Evolutionary conservation across 495 filamentous ascomycete species (phyloP).

Genomic region (Lichina pygmaea): DNA sequence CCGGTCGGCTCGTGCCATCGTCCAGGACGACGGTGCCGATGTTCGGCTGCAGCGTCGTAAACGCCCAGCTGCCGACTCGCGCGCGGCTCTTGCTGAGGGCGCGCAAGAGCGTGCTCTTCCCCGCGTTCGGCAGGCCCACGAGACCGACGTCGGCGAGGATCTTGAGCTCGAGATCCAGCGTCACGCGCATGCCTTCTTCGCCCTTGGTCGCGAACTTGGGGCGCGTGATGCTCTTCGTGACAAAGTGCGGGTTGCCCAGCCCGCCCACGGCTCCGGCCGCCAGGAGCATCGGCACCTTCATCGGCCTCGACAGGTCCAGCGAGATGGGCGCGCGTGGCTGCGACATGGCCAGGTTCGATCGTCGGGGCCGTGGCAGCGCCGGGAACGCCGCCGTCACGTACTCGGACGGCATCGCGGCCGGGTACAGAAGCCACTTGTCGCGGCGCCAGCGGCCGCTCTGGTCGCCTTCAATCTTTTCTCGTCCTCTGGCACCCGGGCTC

Average conservation of each 20-base stretch:
- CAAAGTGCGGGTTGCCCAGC: constrained; percentile 80
- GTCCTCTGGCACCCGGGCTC: background rate
- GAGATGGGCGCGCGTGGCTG: constrained; percentile 46
- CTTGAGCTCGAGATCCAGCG: constrained; percentile 77
- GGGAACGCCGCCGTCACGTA: constrained; percentile 34
- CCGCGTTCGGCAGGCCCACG: constrained; percentile 85
- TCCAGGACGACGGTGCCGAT: constrained; percentile 89
- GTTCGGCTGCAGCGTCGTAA: constrained; percentile 81
- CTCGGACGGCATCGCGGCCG: constrained; percentile 32
- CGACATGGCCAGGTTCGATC: constrained; percentile 25
- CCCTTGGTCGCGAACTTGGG: constrained; percentile 79
- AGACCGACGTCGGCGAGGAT: constrained; percentile 83
- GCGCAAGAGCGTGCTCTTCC: constrained; percentile 78
- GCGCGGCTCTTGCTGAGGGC: constrained; percentile 65
- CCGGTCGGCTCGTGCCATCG: constrained; percentile 42
- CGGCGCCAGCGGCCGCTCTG: constrained; percentile 13
- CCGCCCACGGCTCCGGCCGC: constrained; percentile 73
- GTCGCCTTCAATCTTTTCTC: constrained; percentile 13
- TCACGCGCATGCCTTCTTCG: constrained; percentile 46
- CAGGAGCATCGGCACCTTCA: constrained; percentile 65
- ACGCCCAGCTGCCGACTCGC: constrained; percentile 83
- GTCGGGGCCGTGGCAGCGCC: constrained; percentile 15
- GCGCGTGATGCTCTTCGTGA: constrained; percentile 32
- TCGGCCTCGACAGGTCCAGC: constrained; percentile 59
- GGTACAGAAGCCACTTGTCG: constrained; percentile 65